These are phyloP conservation scores for Ustilago shanxiensis DNA, from an alignment of 1,284 basidiomycete species.

Conservation along the genomic window DNA sequence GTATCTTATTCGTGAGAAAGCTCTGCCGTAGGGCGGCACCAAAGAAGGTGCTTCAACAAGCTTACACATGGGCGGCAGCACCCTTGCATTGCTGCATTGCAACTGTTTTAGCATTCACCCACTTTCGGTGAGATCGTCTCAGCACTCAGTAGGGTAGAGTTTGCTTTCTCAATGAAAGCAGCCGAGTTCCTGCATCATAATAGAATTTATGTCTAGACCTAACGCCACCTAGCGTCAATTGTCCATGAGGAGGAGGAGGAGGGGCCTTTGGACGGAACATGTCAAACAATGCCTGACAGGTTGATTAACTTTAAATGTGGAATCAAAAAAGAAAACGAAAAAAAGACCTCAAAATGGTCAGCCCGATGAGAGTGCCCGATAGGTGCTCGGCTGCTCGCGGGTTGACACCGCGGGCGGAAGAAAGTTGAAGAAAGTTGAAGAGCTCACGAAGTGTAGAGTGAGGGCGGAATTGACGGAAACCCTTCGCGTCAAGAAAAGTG, in stretches of 20 bases:
- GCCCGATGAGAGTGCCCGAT: neutral
- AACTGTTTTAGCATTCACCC: neutral
- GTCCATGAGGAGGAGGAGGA: neutral
- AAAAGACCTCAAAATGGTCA: neutral
- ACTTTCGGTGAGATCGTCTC: neutral
- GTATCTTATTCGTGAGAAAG: neutral
- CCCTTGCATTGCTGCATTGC: neutral
- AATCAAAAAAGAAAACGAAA: neutral
- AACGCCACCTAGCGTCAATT: neutral
- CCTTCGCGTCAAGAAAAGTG: neutral
- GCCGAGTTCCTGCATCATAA: neutral
- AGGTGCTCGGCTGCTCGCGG: slow-evolving; percentile 22
- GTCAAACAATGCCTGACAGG: slow-evolving; percentile 17
- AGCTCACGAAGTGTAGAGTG: too few relatives aligned
- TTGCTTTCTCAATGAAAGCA: neutral
- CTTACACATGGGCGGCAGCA: slow-evolving; percentile 17
- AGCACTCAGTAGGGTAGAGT: neutral
- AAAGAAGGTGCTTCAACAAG: slow-evolving; percentile 31
- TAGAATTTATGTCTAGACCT: neutral
- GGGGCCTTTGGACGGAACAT: slow-evolving; percentile 17
- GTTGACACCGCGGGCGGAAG: slow-evolving; percentile 38
- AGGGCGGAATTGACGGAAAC: slow-evolving; percentile 40
- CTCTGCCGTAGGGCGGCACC: neutral
- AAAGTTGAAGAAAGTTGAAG: slow-evolving; percentile 24
- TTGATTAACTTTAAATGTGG: neutral